A percentile compares a stretch with the other conserved stretches of the same genome.
These are phyloP conservation scores for Cylindrotheca closterium DNA, from an alignment of 108 stramenopile species.

Conservation along the genomic window DNA sequence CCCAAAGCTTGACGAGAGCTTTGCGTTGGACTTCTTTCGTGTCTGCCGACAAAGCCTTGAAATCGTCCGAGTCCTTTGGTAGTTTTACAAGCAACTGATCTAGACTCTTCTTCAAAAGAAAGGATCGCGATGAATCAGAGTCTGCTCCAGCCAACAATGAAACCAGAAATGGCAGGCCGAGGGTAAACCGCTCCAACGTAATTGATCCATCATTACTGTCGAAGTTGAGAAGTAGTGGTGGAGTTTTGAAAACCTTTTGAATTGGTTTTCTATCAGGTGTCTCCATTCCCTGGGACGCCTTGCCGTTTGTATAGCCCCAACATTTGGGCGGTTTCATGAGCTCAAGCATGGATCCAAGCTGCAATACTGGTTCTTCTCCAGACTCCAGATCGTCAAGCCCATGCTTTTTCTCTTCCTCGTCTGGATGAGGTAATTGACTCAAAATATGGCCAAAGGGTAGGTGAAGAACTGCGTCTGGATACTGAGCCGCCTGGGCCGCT, in stretches of 20 bases:
- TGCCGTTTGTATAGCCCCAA: no score
- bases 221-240: no score
- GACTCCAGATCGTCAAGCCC: background rate
- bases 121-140: conserved; percentile 12
- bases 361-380: conserved; percentile 51
- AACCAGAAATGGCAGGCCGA: conserved; percentile 11
- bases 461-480: conserved; percentile 64
- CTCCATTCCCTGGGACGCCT: no score
- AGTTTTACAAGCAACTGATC: conserved; percentile 15
- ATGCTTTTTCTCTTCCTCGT: conserved; percentile 16
- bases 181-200: conserved; percentile 12
- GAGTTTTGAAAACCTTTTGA: no score
- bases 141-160: conserved; percentile 1
- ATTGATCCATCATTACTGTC: conserved; percentile 1
- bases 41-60: conserved; percentile 2
- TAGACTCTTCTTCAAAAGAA: conserved; percentile 14
- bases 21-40: conserved; percentile 10
- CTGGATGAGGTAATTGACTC: conserved; percentile 53
- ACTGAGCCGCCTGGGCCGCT: conserved; percentile 60
- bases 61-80: conserved; percentile 2
- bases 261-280: no score
- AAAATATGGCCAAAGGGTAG: conserved; percentile 76
- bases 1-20: conserved; percentile 25
- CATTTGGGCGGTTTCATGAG: conserved; percentile 77
- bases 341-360: conserved; percentile 60